Base-by-base conservation (phyloP, 805 yeast species). In the Lachancea dasiensis region DNA sequence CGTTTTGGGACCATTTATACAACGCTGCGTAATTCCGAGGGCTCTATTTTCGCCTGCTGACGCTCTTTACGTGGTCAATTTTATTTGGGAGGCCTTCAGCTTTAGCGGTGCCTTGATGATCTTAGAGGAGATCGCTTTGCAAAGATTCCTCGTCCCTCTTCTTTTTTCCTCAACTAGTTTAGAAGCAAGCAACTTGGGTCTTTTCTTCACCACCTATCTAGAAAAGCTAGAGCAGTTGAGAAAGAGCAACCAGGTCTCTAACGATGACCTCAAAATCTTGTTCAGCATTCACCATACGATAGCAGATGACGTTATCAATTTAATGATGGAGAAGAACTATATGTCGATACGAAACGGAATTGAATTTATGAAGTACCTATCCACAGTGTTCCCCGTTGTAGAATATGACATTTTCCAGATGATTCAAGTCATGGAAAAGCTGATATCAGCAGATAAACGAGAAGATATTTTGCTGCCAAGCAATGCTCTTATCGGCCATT, bases 401-500 rank as follows among this genome's bases (percentile, higher is more conserved):
- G 78, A 77, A 36, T 77, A 72, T 20, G 89, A 84, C 40, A 79
- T 86, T 23, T 76, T 73, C 38, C 40, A 52, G 5, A 52, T 87
- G 1, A 58, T 70, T 6, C 61, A 57, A 4, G 58, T 67, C 8
- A 63, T 89, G 23, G 68, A 73, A 21, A 48, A 51, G 1, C 73
- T 83, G 15, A 52, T 74, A 6, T 44, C 56, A 4, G 51, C 56
- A 0, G 97, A 89, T 45, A 54, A 62, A 3, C 72, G 97, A 46
- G 89, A 84, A 38, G 97, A 89, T 59, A 69, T 89, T 49, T 82
- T 76, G 51, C 64, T 89, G 24, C 80, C 95, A 1, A 77, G 86
- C 0, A 76, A 70, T 56, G 89, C 92, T 1, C 66, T 83, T 36
- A 63, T 74, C 36, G 89, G 86, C 0, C 79, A 79, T 43, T 59